Evolutionary conservation across 129 eudicot genomes (phyloP).

Genomic region (Glebionis coronaria): DNA sequence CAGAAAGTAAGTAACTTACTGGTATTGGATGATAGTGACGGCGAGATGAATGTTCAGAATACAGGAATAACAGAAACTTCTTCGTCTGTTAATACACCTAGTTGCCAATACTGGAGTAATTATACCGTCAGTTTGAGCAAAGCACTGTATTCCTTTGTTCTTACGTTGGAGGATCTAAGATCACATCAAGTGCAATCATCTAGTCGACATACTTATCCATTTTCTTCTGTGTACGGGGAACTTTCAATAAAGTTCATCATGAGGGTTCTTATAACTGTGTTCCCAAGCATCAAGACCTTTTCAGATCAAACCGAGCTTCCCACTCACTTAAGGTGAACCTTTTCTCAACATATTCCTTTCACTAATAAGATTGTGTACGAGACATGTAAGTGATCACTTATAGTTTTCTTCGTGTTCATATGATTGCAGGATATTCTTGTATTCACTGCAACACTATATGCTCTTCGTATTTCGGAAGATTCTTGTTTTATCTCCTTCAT

Average conservation of each 20-base stretch:
- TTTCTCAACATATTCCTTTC: background rate
- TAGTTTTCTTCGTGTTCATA: constrained; percentile 10
- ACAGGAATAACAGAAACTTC: constrained; percentile 33
- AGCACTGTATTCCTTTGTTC: constrained; percentile 65
- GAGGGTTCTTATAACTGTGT: constrained; percentile 85
- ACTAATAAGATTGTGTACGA: background rate
- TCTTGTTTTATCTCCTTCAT: constrained; percentile 61
- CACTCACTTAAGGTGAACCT: constrained; percentile 68
- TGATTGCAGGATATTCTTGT: constrained; percentile 67
- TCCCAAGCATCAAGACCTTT: constrained; percentile 90
- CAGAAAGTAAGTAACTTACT: constrained; percentile 26
- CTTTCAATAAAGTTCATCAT: constrained; percentile 88
- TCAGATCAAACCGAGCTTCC: constrained; percentile 77
- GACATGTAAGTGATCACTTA: background rate
- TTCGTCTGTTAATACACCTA: constrained; percentile 26
- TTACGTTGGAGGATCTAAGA: constrained; percentile 51
- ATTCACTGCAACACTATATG: constrained; percentile 63
- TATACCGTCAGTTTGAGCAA: constrained; percentile 72
- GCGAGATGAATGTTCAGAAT: constrained; percentile 21
- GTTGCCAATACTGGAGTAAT: constrained; percentile 62
- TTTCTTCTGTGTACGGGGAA: constrained; percentile 68
- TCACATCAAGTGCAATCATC: constrained; percentile 40
- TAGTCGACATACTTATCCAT: constrained; percentile 44
- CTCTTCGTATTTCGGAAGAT: constrained; percentile 67
- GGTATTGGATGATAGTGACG: constrained; percentile 31